Base-by-base conservation (phyloP, 2,329 filamentous ascomycete genomes). In the Penicillium vulpinum region DNA sequence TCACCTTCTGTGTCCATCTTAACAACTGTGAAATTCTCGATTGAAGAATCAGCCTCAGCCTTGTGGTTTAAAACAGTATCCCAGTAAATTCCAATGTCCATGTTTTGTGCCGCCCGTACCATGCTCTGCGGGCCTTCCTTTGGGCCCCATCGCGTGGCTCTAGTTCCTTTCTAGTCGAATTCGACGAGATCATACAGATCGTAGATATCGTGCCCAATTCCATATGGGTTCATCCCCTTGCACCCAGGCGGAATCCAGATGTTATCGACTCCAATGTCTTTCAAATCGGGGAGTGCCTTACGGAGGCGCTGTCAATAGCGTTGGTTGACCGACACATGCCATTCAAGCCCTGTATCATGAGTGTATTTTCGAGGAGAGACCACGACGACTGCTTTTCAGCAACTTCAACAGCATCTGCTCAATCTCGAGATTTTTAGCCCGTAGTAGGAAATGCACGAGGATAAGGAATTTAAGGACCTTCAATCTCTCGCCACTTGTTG, bases 11-110 rank as follows among this genome's bases (percentile, higher is more conserved):
- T 70, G 64, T 90, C 83, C 22, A 90, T 87, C 70, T 87, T 85
- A 44, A 88, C 79, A 1, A 85, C 86, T 56, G 76, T 75, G 56
- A 82, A 87, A 51, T 81, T 82, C 67, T 90, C 87, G 24, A 81
- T 85, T 41, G n/a, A n/a, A n/a, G 77, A 77, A 68, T 90, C 88
- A 4, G 85, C 88, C 4, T 82, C 87, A 2, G 86, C 85, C 70
- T 88, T 89, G 70, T 90, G 88, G 64, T 90, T 90, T 44, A 90
- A 75, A 4, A 91, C 86, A 1, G 86, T 85, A 69, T 90, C 88
- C 80, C 86, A 90, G 63, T 88, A 81, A 0, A 89, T 65, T 0
- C 82, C 81, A 7, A 90, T 76, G 0, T 80, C 81, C 28, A 80
- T 62, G 33, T 81, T 74, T 47, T 81, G 77, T 0, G 85, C 85